Evolutionary conservation across 176 grass and related monocot species (phyloP), one percentile per base, ranked within the genome.

Genomic region (Zea luxurians): DNA sequence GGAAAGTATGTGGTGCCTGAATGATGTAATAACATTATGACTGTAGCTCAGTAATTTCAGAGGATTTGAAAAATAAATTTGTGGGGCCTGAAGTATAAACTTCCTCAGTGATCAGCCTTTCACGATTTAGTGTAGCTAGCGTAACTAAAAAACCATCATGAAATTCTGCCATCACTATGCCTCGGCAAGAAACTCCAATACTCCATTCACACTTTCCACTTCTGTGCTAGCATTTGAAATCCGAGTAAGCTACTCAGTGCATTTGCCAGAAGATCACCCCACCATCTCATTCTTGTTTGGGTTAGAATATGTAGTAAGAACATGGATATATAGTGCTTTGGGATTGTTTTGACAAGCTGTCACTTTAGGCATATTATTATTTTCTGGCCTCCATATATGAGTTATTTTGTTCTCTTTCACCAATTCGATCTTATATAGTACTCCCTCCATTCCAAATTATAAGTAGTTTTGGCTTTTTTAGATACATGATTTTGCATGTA

Each of bases 191-290:
- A 75, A 42, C 17, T 66, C 13, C 15, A 44, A 61, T 68, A 42
- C 17, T 66, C 13, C 15, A 44, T 75, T 48, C 74, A n/a, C 66
- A 59, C 34, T 64, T 82, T 52, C 63, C 50, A 38, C 45, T 57
- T 36, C 13, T 45, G 34, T 60, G 66, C 44, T 78, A 53, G 17
- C 43, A 85, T 6, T 10, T 1, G 41, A 6, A 43, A 62, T 55
- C 27, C n/a, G 42, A 46, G 36, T 61, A 58, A 40, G 43, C 35
- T 80, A 16, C 8, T 72, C n/a, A 7, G 15, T 65, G 38, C 45
- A 55, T 78, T 78, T 79, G 1, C 48, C 16, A 64, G 75, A 20
- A 57, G 48, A 40, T 72, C 17, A 64, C 59, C 36, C 53, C 8
- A 21, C 16, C 9, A 8, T 2, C 62, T 79, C 11, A 36, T 71